phyloP scores from a whole-genome alignment of 306 rosid species.

The Fragaria iinumae region DNA sequence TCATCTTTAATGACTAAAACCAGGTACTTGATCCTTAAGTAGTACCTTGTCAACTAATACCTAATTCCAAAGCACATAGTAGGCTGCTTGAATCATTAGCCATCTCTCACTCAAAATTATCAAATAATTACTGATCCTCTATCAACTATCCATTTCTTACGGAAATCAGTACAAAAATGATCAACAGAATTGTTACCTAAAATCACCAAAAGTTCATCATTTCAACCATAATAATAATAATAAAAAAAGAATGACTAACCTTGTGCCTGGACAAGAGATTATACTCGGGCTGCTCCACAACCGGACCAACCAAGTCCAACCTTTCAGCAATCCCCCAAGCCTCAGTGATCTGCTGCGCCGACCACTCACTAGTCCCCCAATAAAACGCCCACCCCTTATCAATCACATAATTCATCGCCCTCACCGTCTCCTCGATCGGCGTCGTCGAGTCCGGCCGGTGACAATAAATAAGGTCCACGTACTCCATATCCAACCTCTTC shows the following conservation, averaged over 20 bases:
- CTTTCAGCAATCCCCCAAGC: slow-evolving; percentile 80
- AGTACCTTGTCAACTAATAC: background rate
- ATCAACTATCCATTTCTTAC: background rate
- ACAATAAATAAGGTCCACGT: slow-evolving; percentile 77
- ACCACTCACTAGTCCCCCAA: slow-evolving; percentile 99
- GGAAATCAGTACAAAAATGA: background rate
- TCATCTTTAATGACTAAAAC: background rate
- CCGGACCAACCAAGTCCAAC: slow-evolving; percentile 76
- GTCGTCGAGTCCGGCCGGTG: slow-evolving; percentile 78
- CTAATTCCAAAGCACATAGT: no score
- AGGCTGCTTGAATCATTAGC: background rate
- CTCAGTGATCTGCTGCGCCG: slow-evolving; percentile 95
- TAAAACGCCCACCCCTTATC: slow-evolving; percentile 92
- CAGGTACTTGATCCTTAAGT: background rate
- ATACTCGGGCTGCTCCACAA: slow-evolving; percentile 98
- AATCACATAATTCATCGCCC: slow-evolving; percentile 85
- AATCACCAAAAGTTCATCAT: background rate
- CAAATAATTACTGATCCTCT: background rate
- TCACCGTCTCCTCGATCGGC: slow-evolving; percentile 90
- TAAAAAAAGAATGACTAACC: slow-evolving; percentile 26
- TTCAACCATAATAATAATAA: no score
- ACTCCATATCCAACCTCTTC: slow-evolving; percentile 83
- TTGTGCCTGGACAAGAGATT: slow-evolving; percentile 83
- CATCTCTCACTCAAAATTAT: no score
- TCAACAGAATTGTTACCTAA: no score